Evolutionary conservation across 768 basidiomycete species (phyloP).

Genomic region (Auriscalpium microsporum): DNA sequence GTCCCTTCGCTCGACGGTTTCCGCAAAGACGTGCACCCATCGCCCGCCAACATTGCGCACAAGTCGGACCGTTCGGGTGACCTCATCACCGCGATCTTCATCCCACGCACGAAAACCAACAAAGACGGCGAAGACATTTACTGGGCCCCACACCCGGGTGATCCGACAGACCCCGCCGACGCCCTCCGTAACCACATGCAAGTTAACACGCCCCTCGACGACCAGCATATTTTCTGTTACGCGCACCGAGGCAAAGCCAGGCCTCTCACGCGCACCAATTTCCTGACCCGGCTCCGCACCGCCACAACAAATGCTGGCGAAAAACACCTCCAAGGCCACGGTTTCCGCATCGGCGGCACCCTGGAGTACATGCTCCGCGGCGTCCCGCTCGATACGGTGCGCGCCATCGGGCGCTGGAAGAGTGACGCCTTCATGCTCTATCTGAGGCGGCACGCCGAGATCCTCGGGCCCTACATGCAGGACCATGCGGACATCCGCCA

Average conservation of each 20-base stretch:
- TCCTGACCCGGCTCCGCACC: slow-evolving; percentile 14
- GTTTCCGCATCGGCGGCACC: slow-evolving; percentile 23
- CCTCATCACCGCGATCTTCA: neutral
- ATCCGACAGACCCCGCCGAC: slow-evolving; percentile 16
- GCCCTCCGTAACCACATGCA: slow-evolving; percentile 21
- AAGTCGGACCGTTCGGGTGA: neutral
- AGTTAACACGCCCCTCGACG: slow-evolving; percentile 21
- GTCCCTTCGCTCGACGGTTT: neutral
- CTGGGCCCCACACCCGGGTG: slow-evolving; percentile 23
- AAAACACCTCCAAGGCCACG: slow-evolving; percentile 22
- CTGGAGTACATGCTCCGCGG: slow-evolving; percentile 24
- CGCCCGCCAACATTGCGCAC: neutral
- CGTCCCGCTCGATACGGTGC: too few species aligned
- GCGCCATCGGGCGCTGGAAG: too few species aligned
- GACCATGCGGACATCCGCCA: too few species aligned
- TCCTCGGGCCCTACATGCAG: too few species aligned
- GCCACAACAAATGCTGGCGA: slow-evolving; percentile 8
- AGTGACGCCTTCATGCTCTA: too few species aligned
- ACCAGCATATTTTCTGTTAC: slow-evolving; percentile 26
- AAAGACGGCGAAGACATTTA: slow-evolving; percentile 24
- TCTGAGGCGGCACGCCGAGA: too few species aligned
- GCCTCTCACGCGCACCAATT: slow-evolving; percentile 22
- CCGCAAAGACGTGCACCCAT: neutral
- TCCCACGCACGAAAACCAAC: slow-evolving; percentile 6
- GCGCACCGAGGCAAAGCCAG: neutral